Base-by-base conservation (phyloP, 495 filamentous ascomycete species). In the Lentithecium fluviatile region DNA sequence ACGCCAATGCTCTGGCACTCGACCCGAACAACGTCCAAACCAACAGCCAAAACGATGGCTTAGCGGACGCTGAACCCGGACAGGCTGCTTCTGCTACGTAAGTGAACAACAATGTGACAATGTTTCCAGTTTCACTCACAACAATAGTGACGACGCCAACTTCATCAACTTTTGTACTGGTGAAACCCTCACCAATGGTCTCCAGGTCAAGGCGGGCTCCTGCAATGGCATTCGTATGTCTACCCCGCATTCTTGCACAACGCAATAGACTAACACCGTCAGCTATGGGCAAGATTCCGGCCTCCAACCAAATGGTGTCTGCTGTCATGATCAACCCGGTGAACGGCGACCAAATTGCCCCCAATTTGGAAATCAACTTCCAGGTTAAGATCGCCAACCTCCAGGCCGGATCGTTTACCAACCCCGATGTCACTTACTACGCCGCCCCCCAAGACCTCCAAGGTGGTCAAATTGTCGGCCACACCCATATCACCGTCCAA, bases 401-500 rank as follows among this genome's bases (percentile, higher is more conserved):
- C 49, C 61, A 75, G 20, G 76, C 85, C 26, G 87, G 87, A 52
- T 79, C 80, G 25, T 90, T 90, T 71, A 85, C 84, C 45, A 85
- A 88, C 62, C 75, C 79, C 2, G 66, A 73, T 25, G 72, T 52
- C 45, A 79, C 86, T 34, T 90, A 90, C 71, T 90, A 89, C 72
- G 70, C 81, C 24, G 83, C 84, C n/a, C 87, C 87, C 19, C 87
- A 89, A 71, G 63, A 74, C 11, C 75, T 90, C 6, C 70, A 79
- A 19, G 70, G 69, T 29, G 62, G 69, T n/a, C 83, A 74, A 10
- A 76, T 89, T 58, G 79, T 88, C 60, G 87, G 87, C 24, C 87
- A 89, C 74, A 85, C 83, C 51, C 87, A 89, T 75, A 79, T 90
- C 50, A 88, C 86, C 6, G 74, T 88, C 49, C 87, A 90, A 70